phyloP scores from a whole-genome alignment of 2,329 filamentous ascomycete genomes.

The Xylaria sp. region DNA sequence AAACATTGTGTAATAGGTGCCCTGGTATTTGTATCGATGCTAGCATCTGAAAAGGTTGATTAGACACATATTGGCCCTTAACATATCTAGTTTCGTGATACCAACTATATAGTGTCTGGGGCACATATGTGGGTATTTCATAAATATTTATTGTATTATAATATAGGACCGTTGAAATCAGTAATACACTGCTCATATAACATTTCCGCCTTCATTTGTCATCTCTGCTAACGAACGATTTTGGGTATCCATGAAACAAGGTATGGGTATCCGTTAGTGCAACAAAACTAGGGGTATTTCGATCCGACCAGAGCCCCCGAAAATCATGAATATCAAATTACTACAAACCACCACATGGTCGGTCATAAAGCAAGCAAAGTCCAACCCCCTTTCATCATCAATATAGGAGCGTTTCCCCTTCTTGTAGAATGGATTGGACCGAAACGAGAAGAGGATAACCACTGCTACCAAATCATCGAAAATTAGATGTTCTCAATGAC shows the following conservation, averaged over 20 bases:
- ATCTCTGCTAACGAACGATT: slow-evolving; percentile 42
- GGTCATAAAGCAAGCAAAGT: background rate
- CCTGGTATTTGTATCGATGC: background rate
- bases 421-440: background rate
- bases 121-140: background rate
- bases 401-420: background rate
- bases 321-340: slow-evolving; percentile 16
- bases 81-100: background rate
- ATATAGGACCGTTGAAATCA: background rate
- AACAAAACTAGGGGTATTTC: slow-evolving; percentile 36
- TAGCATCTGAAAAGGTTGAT: background rate
- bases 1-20: background rate
- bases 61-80: background rate
- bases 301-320: slow-evolving; percentile 16
- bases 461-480: background rate
- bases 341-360: background rate
- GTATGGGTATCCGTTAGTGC: slow-evolving; percentile 42
- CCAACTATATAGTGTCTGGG: background rate
- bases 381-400: background rate
- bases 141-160: slow-evolving; percentile 31
- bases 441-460: background rate
- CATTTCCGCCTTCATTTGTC: slow-evolving; percentile 14
- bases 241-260: slow-evolving; percentile 46
- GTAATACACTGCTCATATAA: background rate
- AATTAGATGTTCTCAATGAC: slow-evolving; percentile 86